A percentile compares a stretch with the other conserved stretches of the same genome.
phyloP scores from a whole-genome alignment of 148 eudicot species.

The Bassia scoparia region DNA sequence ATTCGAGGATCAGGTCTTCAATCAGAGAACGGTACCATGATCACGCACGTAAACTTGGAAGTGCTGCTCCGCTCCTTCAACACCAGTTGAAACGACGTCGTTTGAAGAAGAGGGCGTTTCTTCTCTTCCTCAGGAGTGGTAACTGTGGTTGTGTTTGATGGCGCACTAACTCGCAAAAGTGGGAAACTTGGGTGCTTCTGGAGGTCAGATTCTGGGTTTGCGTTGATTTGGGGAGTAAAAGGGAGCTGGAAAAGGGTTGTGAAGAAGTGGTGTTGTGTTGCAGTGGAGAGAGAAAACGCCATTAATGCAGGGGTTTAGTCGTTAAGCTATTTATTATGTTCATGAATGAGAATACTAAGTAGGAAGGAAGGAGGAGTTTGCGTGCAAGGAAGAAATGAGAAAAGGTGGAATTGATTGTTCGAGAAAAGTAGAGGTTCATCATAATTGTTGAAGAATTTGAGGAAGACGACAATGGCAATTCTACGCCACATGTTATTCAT shows the following conservation, averaged over 20 bases:
- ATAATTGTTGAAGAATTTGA: too few relatives aligned
- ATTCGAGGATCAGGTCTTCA: constrained; percentile 57
- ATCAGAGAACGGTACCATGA: constrained; percentile 92
- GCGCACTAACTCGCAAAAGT: constrained; percentile 44
- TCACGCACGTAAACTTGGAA: constrained; percentile 75
- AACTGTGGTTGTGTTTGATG: constrained; percentile 29
- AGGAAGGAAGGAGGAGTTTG: constrained; percentile 11
- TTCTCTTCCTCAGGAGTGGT: constrained; percentile 2
- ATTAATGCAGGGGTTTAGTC: neutral
- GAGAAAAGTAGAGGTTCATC: constrained; percentile 4
- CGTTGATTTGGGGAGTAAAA: neutral
- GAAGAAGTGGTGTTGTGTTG: neutral
- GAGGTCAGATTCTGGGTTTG: too few relatives aligned
- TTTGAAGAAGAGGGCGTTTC: constrained; percentile 14
- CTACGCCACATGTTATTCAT: constrained; percentile 2
- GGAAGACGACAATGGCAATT: constrained; percentile 9
- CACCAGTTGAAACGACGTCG: constrained; percentile 18
- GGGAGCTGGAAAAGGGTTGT: constrained; percentile 3
- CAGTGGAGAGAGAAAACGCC: constrained; percentile 21
- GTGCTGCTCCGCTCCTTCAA: constrained; percentile 28
- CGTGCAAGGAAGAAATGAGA: constrained; percentile 15
- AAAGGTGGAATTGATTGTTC: neutral
- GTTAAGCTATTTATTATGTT: neutral
- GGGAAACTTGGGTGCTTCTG: constrained; percentile 19
- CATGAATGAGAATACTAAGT: neutral